Evolutionary conservation across 2,329 filamentous ascomycete species (phyloP), one percentile per base, ranked within the genome.

Genomic region (Diplodia sapinea): DNA sequence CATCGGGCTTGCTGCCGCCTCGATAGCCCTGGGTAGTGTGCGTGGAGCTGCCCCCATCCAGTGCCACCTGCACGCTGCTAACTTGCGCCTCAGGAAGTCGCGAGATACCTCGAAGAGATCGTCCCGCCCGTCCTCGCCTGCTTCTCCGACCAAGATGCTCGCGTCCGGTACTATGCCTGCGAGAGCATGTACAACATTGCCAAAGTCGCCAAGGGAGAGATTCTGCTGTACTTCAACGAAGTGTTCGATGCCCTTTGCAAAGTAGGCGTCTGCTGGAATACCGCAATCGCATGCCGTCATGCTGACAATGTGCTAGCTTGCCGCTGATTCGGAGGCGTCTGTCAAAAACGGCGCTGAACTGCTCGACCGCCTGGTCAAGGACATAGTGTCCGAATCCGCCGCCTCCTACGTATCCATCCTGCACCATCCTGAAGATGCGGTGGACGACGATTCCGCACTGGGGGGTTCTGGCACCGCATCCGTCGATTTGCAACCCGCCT

Each of bases 111-210:
- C 62, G 90, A 93, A 76, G 90, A 94, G 73, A 98, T 99, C 73
- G 94, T 99, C 0, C 94, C 94, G 55, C 96, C 96, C 3, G 95
- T 99, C 5, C 86, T 99, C 55, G 95, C 95, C 64, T 99, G 96
- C 83, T 99, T 99, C 80, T 92, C 92, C 68, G 96, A 99, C 73
- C 95, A 98, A 82, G 95, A 99, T 90, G 94, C 95, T 33, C 88
- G 95, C 68, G 95, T 98, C 38, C 88, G 95, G 71, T 99, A 99
- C 79, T 99, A 99, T 81, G 95, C 95, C 29, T 99, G 95, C 81
- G 95, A 99, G 83, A 96, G 94, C 79, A 99, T 99, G 95, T 99
- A 99, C 82, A 99, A 99, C 80, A 99, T 99, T 76, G 94, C 95
- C 76, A 99, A 99, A 82, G 95, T 99, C 57, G 95, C 94, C 69